Conservation (phyloP, 2,329 filamentous ascomycete species). For the Sphaerostilbella broomeana region DNA sequence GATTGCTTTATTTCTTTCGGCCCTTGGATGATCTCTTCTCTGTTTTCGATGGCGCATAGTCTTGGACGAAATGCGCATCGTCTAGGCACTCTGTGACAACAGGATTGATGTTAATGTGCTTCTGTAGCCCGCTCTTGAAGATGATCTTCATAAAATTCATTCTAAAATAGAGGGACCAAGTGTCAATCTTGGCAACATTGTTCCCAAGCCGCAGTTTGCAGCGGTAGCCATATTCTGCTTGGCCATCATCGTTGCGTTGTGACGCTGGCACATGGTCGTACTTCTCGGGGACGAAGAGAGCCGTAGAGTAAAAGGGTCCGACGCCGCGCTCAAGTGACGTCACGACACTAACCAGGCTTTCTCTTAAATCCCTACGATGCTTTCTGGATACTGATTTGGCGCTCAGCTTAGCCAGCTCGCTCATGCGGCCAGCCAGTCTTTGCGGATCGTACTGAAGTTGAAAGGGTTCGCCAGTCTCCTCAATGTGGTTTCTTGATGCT, state of each 20-base stretch:
- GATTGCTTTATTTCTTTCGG: slow-evolving; percentile 18
- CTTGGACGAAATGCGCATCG: slow-evolving; percentile 29
- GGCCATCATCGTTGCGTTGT: slow-evolving; percentile 36
- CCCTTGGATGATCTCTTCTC: slow-evolving; percentile 15
- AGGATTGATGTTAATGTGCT: slow-evolving; percentile 33
- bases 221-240: slow-evolving; percentile 46
- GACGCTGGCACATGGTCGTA: slow-evolving; percentile 38
- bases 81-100: slow-evolving; percentile 33
- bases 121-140: slow-evolving; percentile 39
- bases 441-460: slow-evolving; percentile 46
- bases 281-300: slow-evolving; percentile 32
- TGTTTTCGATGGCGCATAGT: slow-evolving; percentile 10
- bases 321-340: slow-evolving; percentile 49
- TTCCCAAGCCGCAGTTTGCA: slow-evolving; percentile 44
- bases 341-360: slow-evolving; percentile 44
- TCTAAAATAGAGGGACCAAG: slow-evolving; percentile 45
- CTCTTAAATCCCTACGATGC: slow-evolving; percentile 41
- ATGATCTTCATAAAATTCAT: slow-evolving; percentile 43
- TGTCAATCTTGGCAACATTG: slow-evolving; percentile 39
- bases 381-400: slow-evolving; percentile 45
- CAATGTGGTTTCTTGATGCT: slow-evolving; percentile 48
- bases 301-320: slow-evolving; percentile 49
- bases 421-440: slow-evolving; percentile 41
- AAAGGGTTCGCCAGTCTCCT: slow-evolving; percentile 42
- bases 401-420: slow-evolving; percentile 39